These are phyloP conservation scores for Thelonectria olida DNA, from an alignment of 2,329 filamentous ascomycete species.

Conservation along the genomic window DNA sequence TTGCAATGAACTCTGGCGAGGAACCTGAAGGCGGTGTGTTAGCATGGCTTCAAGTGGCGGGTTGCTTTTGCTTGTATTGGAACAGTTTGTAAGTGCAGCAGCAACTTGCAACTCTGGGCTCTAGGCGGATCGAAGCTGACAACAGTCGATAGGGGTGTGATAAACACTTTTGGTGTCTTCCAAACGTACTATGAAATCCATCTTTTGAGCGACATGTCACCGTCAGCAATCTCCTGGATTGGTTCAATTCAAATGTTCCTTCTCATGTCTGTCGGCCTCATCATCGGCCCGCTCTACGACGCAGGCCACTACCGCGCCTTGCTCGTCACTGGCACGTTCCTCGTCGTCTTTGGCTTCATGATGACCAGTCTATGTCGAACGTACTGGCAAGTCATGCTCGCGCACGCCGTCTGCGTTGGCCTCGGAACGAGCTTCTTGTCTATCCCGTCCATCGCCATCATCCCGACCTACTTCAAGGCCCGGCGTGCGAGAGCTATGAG, in stretches of 20 bases:
- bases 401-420: constrained; percentile 51
- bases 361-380: constrained; percentile 54
- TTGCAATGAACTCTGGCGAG: background rate
- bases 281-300: constrained; percentile 54
- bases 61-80: constrained; percentile 19
- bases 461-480: constrained; percentile 51
- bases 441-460: constrained; percentile 47
- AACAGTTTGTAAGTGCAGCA: constrained; percentile 8
- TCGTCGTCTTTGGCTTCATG: constrained; percentile 53
- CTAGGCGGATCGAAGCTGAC: too few relatives aligned
- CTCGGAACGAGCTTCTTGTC: constrained; percentile 48
- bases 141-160: constrained; percentile 37
- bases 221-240: constrained; percentile 57
- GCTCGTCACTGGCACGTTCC: constrained; percentile 46
- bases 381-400: constrained; percentile 55
- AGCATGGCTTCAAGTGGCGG: constrained; percentile 18
- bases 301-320: constrained; percentile 51
- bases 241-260: constrained; percentile 53
- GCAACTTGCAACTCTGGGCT: too few relatives aligned
- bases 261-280: constrained; percentile 50
- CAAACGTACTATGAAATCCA: constrained; percentile 54
- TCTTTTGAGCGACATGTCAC: constrained; percentile 42
- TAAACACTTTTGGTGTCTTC: constrained; percentile 58
- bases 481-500: constrained; percentile 47
- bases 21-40: background rate